These are phyloP conservation scores for Alternaria sp. DNA, from an alignment of 2,329 filamentous ascomycete genomes.

Conservation along the genomic window DNA sequence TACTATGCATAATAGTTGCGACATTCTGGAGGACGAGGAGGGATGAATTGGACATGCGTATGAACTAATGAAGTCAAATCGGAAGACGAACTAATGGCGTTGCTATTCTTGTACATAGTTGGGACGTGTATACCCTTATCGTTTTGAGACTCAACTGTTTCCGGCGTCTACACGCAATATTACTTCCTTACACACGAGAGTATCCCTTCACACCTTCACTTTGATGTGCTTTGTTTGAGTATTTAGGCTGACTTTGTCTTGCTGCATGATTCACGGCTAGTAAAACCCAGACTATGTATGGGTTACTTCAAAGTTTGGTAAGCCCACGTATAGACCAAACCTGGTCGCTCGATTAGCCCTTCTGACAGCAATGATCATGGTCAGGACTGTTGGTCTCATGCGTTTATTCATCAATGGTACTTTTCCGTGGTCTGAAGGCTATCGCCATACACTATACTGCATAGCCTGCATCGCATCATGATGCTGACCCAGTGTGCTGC, in stretches of 20 bases:
- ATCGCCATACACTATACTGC: background rate
- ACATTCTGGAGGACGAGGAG: background rate
- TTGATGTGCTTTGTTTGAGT: background rate
- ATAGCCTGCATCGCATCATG: background rate
- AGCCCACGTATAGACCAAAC: background rate
- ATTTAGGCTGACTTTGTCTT: background rate
- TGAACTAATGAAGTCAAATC: background rate
- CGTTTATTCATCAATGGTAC: background rate
- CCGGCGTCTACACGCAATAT: background rate
- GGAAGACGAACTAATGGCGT: background rate
- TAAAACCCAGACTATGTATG: background rate
- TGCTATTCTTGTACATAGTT: slow-evolving; percentile 21
- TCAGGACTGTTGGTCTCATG: background rate
- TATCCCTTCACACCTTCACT: background rate
- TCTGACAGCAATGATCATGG: background rate
- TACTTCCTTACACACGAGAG: background rate
- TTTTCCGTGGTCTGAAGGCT: background rate
- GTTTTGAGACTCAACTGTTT: background rate
- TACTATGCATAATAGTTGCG: background rate
- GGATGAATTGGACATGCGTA: background rate
- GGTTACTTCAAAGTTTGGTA: background rate
- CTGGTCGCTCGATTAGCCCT: background rate
- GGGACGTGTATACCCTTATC: slow-evolving; percentile 23
- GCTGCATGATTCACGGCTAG: background rate
- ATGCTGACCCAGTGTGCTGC: background rate